Conservation (phyloP, 1,139 yeast genomes). For the Hemisphaericaspora xylanilytica region DNA sequence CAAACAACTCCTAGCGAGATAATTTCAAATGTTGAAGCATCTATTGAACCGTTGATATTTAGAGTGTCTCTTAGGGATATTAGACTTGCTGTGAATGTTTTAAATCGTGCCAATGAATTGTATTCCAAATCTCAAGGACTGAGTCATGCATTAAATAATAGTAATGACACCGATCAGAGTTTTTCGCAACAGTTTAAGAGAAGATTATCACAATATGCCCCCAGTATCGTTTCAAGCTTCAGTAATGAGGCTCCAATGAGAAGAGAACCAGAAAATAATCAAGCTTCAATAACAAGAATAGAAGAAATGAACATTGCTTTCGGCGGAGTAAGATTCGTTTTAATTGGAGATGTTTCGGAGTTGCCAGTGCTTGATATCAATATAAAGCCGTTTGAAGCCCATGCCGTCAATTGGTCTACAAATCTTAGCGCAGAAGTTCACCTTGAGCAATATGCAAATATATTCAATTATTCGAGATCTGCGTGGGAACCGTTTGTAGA, state of each 20-base stretch:
- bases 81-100: constrained; percentile 68
- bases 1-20: constrained; percentile 58
- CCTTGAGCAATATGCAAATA: constrained; percentile 68
- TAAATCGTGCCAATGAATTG: constrained; percentile 67
- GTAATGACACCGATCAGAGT: constrained; percentile 25
- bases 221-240: constrained; percentile 53
- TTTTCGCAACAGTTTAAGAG: constrained; percentile 63
- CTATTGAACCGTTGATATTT: constrained; percentile 77
- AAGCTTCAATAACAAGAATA: constrained; percentile 59
- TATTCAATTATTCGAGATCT: constrained; percentile 87
- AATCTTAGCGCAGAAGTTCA: constrained; percentile 72
- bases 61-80: constrained; percentile 88
- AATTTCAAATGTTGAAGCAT: constrained; percentile 63
- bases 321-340: constrained; percentile 81
- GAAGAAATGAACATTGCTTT: constrained; percentile 70
- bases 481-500: constrained; percentile 97
- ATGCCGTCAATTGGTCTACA: constrained; percentile 87
- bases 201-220: constrained; percentile 61
- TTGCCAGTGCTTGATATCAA: constrained; percentile 85
- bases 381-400: constrained; percentile 67
- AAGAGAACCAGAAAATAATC: constrained; percentile 1
- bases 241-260: constrained; percentile 20
- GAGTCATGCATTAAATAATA: too few relatives aligned
- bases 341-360: constrained; percentile 93
- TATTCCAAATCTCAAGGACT: constrained; percentile 31